phyloP scores from a whole-genome alignment of 2,329 filamentous ascomycete genomes.

The Fusarium pininemorale region DNA sequence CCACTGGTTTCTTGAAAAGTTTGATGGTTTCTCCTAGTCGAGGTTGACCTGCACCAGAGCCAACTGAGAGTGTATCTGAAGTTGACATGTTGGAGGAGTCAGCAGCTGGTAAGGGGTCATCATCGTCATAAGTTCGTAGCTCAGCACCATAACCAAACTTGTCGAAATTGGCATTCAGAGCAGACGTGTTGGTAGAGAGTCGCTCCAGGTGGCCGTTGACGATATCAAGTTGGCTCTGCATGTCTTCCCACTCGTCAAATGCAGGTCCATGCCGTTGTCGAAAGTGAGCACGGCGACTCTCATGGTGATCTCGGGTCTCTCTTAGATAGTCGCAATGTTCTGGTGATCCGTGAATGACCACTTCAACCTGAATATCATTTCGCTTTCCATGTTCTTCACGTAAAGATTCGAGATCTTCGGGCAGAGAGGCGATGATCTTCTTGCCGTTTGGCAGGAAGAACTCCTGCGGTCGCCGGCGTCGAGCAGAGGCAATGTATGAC shows the following conservation, averaged over 20 bases:
- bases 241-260: constrained; percentile 65
- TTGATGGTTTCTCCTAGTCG: constrained; percentile 58
- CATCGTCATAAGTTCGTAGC: constrained; percentile 58
- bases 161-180: constrained; percentile 68
- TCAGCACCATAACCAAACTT: constrained; percentile 71
- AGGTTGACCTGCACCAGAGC: constrained; percentile 24
- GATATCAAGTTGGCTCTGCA: constrained; percentile 61
- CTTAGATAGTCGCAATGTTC: constrained; percentile 58
- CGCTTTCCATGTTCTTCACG: constrained; percentile 52
- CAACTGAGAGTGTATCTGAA: constrained; percentile 40
- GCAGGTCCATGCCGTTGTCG: constrained; percentile 58
- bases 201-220: constrained; percentile 63
- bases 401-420: constrained; percentile 62
- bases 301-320: constrained; percentile 63
- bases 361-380: constrained; percentile 56
- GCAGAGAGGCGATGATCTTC: constrained; percentile 64
- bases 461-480: constrained; percentile 56
- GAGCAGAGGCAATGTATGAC: constrained; percentile 35
- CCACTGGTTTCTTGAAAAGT: constrained; percentile 66
- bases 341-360: constrained; percentile 66
- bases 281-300: constrained; percentile 56
- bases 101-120: constrained; percentile 14
- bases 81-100: constrained; percentile 34
- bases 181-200: constrained; percentile 62
- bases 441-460: constrained; percentile 65